Evolutionary conservation across 805 yeast genomes (phyloP).

Genomic region (Candida succiphila): DNA sequence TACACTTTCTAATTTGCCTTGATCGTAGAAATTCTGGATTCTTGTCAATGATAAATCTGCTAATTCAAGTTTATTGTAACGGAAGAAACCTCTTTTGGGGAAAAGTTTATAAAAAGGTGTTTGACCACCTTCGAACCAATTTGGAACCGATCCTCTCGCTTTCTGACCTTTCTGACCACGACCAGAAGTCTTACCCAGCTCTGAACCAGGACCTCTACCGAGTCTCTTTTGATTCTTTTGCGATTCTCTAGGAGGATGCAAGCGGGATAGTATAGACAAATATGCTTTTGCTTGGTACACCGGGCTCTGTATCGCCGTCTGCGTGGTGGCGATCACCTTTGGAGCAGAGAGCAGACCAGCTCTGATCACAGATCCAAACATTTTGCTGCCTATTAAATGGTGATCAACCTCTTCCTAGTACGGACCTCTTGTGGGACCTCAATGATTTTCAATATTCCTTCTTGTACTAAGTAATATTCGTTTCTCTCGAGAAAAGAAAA

Average conservation of each 20-base stretch:
- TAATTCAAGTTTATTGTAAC: constrained; percentile 44
- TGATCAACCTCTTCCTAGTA: too few relatives aligned
- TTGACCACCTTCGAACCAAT: constrained; percentile 99
- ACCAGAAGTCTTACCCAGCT: constrained; percentile 89
- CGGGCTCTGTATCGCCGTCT: not conserved
- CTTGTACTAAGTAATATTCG: too few relatives aligned
- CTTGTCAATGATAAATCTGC: constrained; percentile 55
- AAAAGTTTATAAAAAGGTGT: constrained; percentile 79
- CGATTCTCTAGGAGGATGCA: constrained; percentile 55
- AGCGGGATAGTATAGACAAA: constrained; percentile 38
- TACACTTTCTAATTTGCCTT: constrained; percentile 51
- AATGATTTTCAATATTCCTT: too few relatives aligned
- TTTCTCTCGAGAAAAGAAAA: too few relatives aligned
- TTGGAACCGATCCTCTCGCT: constrained; percentile 83
- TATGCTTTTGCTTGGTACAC: too few relatives aligned
- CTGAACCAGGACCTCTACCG: constrained; percentile 95
- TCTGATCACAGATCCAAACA: too few relatives aligned
- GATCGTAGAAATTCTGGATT: constrained; percentile 61
- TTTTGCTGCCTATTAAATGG: too few relatives aligned
- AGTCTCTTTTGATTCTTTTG: constrained; percentile 57
- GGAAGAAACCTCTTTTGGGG: constrained; percentile 83
- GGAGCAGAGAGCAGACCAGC: too few relatives aligned
- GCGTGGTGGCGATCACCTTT: not conserved
- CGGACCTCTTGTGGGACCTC: too few relatives aligned
- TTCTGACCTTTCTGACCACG: constrained; percentile 99